Base-by-base conservation (phyloP, 2,329 filamentous ascomycete genomes). In the Paramyrothecium roridum region DNA sequence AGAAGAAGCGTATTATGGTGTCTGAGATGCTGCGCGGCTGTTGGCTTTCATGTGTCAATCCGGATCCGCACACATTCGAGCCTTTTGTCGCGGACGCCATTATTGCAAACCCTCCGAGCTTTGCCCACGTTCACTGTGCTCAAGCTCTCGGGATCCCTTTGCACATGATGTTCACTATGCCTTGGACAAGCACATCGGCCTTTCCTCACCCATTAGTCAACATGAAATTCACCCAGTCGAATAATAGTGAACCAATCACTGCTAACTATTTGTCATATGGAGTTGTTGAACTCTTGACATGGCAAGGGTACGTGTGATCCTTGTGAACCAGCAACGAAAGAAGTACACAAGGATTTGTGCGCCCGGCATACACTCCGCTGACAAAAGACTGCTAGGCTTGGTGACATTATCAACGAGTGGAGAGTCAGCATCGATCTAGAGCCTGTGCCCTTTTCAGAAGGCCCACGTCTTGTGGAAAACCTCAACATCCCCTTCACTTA, bases 401-500 rank as follows among this genome's bases (percentile, higher is more conserved):
- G 26, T 10, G 26, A 30, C 10, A 30, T 30, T 30, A 30, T 30
- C 26, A 30, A 30, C 10, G 26, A 30, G 26, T 48, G 46, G 46
- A 48, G 46, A 23, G 46, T 8, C 20, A 48, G 20, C 12, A 20
- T 48, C 20, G 46, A 48, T 48, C 20, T 48, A 13, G 46, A 48
- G 46, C 46, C 46, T 20, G 19, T 48, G 23, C 43, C 57, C 3
- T 46, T 58, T n/a, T 83, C 90, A 45, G 90, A 86, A 76, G 89
- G 87, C 88, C 26, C 26, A 30, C 26, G 88, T 8, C 85, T 85
- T n/a, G 83, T 92, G 70, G 72, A 84, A 51, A 83, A 86, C 8
- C 70, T 93, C 19, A 79, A 79, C 47, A 80, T 93, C 6, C 89
- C 90, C 0, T 88, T 87, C 56, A 91, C 90, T 0, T 93, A 93